A percentile compares a stretch with the other conserved stretches of the same genome.
Evolutionary conservation across 1,284 basidiomycete genomes (phyloP).

Genomic region (Ustilago curta): DNA sequence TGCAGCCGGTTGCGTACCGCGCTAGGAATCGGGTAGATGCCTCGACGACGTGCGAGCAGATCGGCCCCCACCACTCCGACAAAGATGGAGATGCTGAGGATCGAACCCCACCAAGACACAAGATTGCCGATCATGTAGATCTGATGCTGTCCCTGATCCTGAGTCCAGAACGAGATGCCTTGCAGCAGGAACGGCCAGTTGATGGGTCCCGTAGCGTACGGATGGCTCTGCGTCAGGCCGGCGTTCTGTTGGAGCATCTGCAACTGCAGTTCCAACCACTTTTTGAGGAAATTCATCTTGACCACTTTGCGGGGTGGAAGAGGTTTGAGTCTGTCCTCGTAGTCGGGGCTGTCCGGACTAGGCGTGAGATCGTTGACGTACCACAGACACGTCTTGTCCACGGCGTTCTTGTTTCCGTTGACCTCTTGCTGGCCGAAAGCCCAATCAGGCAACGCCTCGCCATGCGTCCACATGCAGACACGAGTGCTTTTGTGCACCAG

Average conservation of each 20-base stretch:
- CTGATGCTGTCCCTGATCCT: conserved; percentile 82
- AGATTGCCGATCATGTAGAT: conserved; percentile 97
- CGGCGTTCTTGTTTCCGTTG: conserved; percentile 93
- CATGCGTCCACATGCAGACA: conserved; percentile 93
- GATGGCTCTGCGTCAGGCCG: conserved; percentile 91
- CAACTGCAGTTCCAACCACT: conserved; percentile 91
- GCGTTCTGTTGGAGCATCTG: conserved; percentile 98
- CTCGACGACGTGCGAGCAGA: conserved; percentile 85
- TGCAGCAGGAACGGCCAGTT: conserved; percentile 97
- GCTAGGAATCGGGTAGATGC: conserved; percentile 80
- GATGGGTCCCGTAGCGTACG: conserved; percentile 91
- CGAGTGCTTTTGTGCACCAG: conserved; percentile 85
- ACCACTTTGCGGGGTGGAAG: conserved; percentile 77
- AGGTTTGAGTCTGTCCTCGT: conserved; percentile 53
- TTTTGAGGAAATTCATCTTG: conserved; percentile 89
- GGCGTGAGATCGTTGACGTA: conserved; percentile 84
- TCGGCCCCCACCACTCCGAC: conserved; percentile 90
- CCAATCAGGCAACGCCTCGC: conserved; percentile 88
- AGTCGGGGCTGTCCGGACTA: conserved; percentile 70
- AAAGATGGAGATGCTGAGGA: conserved; percentile 85
- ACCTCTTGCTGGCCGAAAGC: conserved; percentile 96
- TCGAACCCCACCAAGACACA: conserved; percentile 92
- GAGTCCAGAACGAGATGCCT: conserved; percentile 98
- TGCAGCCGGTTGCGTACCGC: conserved; percentile 88
- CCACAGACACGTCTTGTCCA: conserved; percentile 88